Evolutionary conservation across 805 yeast species (phyloP).

Genomic region (Nakazawaea holstii): DNA sequence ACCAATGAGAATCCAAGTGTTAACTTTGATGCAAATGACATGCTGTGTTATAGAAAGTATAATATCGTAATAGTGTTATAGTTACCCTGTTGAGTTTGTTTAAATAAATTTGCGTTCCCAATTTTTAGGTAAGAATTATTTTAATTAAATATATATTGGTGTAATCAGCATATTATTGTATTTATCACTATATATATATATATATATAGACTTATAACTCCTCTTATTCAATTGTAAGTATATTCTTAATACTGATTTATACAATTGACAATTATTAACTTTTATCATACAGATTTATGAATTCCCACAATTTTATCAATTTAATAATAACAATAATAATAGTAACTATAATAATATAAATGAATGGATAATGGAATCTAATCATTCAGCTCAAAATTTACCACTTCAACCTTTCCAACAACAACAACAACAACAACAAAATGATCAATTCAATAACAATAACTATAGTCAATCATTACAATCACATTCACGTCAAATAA

Average conservation of each 20-base stretch:
- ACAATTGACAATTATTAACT: neutral
- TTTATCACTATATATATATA: no score
- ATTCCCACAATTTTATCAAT: neutral
- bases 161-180: no score
- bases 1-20: slow-evolving; percentile 59
- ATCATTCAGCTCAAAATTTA: neutral
- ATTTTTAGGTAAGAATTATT: no score
- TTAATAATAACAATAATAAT: no score
- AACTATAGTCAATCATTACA: slow-evolving; percentile 4
- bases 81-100: slow-evolving; percentile 1
- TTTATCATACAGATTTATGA: neutral
- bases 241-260: no score
- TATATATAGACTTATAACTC: no score
- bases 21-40: slow-evolving; percentile 79
- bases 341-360: neutral
- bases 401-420: slow-evolving; percentile 7
- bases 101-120: neutral
- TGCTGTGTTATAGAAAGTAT: slow-evolving; percentile 19
- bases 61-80: neutral
- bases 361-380: neutral
- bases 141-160: no score
- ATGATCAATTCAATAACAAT: neutral
- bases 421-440: slow-evolving; percentile 11
- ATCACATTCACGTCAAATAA: slow-evolving; percentile 10
- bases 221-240: neutral